Percentiles rank a stretch among this genome's conserved stretches.
Evolutionary conservation across 768 basidiomycete genomes (phyloP).

Genomic region (Scleroderma bovista): DNA sequence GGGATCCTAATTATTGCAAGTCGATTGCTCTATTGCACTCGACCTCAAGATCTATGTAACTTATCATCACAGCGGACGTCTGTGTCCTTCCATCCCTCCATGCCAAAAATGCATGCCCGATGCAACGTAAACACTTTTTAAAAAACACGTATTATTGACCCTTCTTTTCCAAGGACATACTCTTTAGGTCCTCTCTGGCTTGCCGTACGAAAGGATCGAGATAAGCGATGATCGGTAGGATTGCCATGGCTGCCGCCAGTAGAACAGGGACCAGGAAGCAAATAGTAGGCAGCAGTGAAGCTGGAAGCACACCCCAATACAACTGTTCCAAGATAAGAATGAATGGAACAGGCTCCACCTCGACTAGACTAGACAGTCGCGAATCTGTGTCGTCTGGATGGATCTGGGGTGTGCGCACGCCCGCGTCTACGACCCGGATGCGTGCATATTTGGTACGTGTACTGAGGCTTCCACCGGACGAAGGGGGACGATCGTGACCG

Average conservation of each 20-base stretch:
- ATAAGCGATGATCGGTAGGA: constrained; percentile 13
- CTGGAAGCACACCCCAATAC: constrained; percentile 53
- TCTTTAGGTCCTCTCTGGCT: constrained; percentile 19
- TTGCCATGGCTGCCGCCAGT: constrained; percentile 15
- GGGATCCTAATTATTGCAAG: not conserved
- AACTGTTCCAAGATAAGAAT: constrained; percentile 54
- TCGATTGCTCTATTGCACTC: not conserved
- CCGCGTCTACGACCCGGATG: constrained; percentile 47
- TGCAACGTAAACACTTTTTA: constrained; percentile 6
- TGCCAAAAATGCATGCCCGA: constrained; percentile 21
- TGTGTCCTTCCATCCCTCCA: constrained; percentile 9
- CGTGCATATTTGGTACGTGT: constrained; percentile 52
- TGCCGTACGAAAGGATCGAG: constrained; percentile 18
- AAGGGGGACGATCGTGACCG: not conserved
- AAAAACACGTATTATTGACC: constrained; percentile 14
- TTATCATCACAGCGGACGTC: not conserved
- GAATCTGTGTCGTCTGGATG: constrained; percentile 6
- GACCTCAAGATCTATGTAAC: too few relatives aligned
- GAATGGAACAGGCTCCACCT: constrained; percentile 37
- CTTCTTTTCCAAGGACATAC: constrained; percentile 9
- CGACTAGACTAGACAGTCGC: constrained; percentile 7
- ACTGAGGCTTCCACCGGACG: constrained; percentile 1
- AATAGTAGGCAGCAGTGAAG: constrained; percentile 38
- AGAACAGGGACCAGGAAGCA: constrained; percentile 25
- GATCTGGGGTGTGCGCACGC: constrained; percentile 40